Evolutionary conservation across 2,329 filamentous ascomycete genomes (phyloP), one percentile per base, ranked within the genome.

Genomic region (Neonectria ditissima): DNA sequence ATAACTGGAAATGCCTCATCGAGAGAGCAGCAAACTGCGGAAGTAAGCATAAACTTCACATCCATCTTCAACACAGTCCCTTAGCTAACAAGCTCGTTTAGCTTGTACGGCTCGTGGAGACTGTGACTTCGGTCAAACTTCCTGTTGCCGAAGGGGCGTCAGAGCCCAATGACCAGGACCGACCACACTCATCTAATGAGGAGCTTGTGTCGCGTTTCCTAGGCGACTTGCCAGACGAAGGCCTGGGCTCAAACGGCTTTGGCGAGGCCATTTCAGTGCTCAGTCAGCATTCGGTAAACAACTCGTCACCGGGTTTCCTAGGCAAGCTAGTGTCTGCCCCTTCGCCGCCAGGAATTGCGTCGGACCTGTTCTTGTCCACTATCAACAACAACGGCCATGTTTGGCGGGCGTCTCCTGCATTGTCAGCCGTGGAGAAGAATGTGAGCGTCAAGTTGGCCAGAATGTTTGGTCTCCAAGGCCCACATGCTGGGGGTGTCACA

Each of bases 331-430:
- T 41, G n/a, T 41, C 37, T 41, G 37, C 37, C n/a, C 37, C 37
- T 41, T 41, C 37, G 37, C 37, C 37, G 37, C 37, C 37, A 41
- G 37, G 37, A 41, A 41, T 41, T 41, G 37, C 37, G n/a, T 41
- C 37, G 39, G 39, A 41, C 39, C 39, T 41, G 39, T 41, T 41
- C 39, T 41, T 41, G 39, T 41, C 39, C 39, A 41, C 39, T 41
- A 41, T 41, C 39, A 41, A 41, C 39, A 41, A 41, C 10, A 41
- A 41, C 39, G 39, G 39, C 39, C 39, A 41, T 41, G 39, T 41
- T 20, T 41, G 39, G 39, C 39, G 39, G 39, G 39, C 39, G 7
- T 41, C 39, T 41, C 39, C 39, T 41, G 39, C 39, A 7, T 8
- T 41, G 39, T 41, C 39, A 18, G 39, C 39, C 39, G 39, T 41